Evolutionary conservation across 169 alveolate genomes (phyloP).

Genomic region (Cryptosporidium sp.): DNA sequence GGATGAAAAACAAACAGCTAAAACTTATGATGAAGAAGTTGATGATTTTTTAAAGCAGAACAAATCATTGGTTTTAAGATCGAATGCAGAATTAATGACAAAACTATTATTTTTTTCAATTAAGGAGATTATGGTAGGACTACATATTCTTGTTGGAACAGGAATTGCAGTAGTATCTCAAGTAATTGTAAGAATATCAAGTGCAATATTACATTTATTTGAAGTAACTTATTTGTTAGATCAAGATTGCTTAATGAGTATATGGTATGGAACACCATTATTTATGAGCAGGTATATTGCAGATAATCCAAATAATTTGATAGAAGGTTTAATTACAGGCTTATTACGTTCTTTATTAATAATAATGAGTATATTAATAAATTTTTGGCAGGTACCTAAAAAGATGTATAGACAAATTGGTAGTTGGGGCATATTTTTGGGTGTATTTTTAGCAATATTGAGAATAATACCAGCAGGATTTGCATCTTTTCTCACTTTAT

Average conservation of each 20-base stretch:
- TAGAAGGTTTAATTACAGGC: constrained; percentile 35
- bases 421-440: constrained; percentile 16
- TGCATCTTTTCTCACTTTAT: constrained; percentile 22
- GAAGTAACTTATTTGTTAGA: constrained; percentile 38
- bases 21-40: constrained; percentile 25
- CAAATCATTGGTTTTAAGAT: constrained; percentile 38
- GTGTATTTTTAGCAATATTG: constrained; percentile 12
- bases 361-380: constrained; percentile 29
- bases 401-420: constrained; percentile 16
- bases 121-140: constrained; percentile 40
- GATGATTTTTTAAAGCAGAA: constrained; percentile 18
- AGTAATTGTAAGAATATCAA: constrained; percentile 40
- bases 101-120: constrained; percentile 44
- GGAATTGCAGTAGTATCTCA: constrained; percentile 54
- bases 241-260: constrained; percentile 49
- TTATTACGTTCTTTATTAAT: constrained; percentile 36
- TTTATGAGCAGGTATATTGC: constrained; percentile 39
- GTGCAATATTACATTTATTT: constrained; percentile 26
- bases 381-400: constrained; percentile 54
- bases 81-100: constrained; percentile 39
- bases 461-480: constrained; percentile 63
- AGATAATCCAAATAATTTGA: constrained; percentile 56
- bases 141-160: constrained; percentile 33
- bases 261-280: constrained; percentile 57
- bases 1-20: not conserved